Evolutionary conservation across 768 basidiomycete genomes (phyloP), one percentile per base, ranked within the genome.

Genomic region (Tricholoma sp.): DNA sequence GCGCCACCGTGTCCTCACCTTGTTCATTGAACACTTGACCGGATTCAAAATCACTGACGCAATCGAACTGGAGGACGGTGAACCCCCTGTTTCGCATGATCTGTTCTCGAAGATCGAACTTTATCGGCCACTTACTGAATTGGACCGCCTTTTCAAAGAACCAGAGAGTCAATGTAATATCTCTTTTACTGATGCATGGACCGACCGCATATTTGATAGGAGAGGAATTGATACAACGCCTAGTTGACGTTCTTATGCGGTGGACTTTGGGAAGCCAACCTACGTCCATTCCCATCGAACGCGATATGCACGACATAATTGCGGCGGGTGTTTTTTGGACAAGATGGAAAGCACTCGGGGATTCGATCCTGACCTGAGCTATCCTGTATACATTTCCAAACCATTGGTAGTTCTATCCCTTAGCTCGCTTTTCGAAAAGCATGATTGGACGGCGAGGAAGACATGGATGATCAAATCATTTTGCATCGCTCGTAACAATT

Each of bases 31-130:
- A 54, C 57, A 49, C 34, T 49, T 64, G 37, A 60, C 61, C 56
- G 61, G 59, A 39, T 64, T 64, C 52, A 56, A 27, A 29, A 54
- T 64, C 19, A 37, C 59, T 29, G 61, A 64, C 54, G 61, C 59
- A 54, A 60, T 59, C 37, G 59, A 64, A 24, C 18, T 64, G 61
- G 61, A 64, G 56, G 59, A 64, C 12, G 22, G 43, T 51, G 50
- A 51, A 51, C 50, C 50, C 50, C 50, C 50, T 11, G 56, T 64
- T 52, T 56, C 61, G 45, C 16, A 27, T 14, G 39, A 49, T 31
- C 3, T 62, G 54, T 3, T 16, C 34, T 41, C 19, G 8, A 58
- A 32, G 59, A 62, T 64, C 4, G 0, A 55, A 49, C 31, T 16
- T 32, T 64, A 49, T 45, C 35, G 50, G 59, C 49, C 52, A 27